phyloP scores from a whole-genome alignment of 1,284 basidiomycete genomes.

The Ganoderma lucidum region DNA sequence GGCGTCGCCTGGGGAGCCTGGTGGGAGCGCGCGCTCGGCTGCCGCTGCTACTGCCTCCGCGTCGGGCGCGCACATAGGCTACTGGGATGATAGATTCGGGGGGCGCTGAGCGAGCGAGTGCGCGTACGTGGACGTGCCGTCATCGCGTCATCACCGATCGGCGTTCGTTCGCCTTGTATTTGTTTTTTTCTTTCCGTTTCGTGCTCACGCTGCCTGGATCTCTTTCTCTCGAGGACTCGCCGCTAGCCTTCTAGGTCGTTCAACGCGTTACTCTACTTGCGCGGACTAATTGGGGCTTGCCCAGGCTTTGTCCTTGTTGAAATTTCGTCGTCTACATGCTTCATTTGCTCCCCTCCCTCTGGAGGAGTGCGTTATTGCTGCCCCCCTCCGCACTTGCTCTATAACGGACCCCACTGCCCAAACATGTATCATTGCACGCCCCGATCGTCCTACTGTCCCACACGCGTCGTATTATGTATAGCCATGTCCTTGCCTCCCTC shows the following conservation, averaged over 20 bases:
- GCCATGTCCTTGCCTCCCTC: not conserved
- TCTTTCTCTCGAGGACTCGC: constrained; percentile 3
- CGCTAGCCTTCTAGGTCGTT: constrained; percentile 7
- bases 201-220: not conserved
- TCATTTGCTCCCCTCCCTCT: not conserved
- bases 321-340: not conserved
- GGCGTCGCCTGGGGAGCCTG: constrained; percentile 22
- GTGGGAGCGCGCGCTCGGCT: constrained; percentile 22
- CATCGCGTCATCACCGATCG: not conserved
- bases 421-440: constrained; percentile 10
- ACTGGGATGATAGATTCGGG: constrained; percentile 29
- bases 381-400: not conserved
- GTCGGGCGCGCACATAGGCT: constrained; percentile 24
- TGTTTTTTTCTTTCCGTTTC: not conserved
- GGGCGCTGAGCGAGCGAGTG: constrained; percentile 20
- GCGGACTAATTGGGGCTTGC: constrained; percentile 18
- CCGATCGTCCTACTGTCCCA: not conserved
- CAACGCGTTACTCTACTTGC: constrained; percentile 9
- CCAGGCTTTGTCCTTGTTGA: too few species aligned
- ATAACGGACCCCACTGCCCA: not conserved
- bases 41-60: constrained; percentile 17
- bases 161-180: constrained; percentile 1
- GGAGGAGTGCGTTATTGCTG: not conserved
- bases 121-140: not conserved
- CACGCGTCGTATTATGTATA: constrained; percentile 5